Evolutionary conservation across 371 early-diverging fungal genomes (phyloP).

Genomic region (Dichotomocladium elegans): DNA sequence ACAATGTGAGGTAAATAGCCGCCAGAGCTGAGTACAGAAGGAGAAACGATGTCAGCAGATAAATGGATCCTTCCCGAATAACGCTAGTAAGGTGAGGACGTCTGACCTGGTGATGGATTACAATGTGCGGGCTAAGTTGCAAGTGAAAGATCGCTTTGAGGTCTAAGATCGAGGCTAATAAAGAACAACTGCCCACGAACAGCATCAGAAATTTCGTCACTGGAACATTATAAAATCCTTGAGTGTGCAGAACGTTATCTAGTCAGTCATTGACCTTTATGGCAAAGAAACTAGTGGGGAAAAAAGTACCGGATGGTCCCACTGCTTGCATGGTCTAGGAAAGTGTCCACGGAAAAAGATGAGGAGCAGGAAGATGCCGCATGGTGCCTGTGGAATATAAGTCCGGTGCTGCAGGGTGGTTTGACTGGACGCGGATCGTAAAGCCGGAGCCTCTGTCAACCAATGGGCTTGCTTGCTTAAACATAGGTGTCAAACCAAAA

Average conservation of each 20-base stretch:
- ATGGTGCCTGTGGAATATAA: no score
- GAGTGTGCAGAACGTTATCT: background rate
- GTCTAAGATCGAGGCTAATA: constrained; percentile 55
- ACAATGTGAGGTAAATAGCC: constrained; percentile 54
- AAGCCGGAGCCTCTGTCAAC: no score
- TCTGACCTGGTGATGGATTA: constrained; percentile 67
- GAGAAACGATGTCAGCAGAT: background rate
- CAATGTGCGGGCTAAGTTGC: constrained; percentile 64
- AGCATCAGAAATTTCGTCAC: constrained; percentile 62
- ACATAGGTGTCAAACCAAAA: no score
- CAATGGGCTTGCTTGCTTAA: no score
- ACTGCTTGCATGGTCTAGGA: constrained; percentile 2
- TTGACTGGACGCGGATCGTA: no score
- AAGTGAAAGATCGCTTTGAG: constrained; percentile 55
- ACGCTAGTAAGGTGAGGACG: no score
- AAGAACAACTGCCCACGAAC: constrained; percentile 50
- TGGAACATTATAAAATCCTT: constrained; percentile 70
- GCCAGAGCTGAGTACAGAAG: constrained; percentile 47
- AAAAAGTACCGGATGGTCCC: constrained; percentile 4
- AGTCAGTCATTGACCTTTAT: no score
- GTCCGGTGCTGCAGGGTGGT: no score
- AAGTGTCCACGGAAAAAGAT: background rate
- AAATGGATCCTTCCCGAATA: no score
- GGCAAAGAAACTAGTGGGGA: background rate
- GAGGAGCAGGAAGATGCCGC: background rate